A percentile compares a stretch with the other conserved stretches of the same genome.
Conservation (phyloP, 2,329 filamentous ascomycete species). For the Bipolaris gigantea region DNA sequence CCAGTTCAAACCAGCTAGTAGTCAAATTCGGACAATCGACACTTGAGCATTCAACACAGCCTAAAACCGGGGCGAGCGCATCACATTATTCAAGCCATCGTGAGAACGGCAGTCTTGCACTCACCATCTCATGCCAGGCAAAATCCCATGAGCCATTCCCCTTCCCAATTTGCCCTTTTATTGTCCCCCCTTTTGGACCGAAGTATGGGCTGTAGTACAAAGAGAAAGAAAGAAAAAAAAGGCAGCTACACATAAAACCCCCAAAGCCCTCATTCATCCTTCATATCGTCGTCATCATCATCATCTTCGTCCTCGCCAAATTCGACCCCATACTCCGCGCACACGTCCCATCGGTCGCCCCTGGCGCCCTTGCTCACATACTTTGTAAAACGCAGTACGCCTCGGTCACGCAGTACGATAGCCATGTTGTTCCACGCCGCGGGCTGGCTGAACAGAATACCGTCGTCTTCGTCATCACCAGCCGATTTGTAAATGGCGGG, state of each 20-base stretch:
- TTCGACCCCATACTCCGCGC: slow-evolving; percentile 73
- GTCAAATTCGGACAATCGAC: too few species aligned
- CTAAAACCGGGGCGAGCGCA: too few species aligned
- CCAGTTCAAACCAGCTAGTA: too few species aligned
- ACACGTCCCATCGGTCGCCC: slow-evolving; percentile 92
- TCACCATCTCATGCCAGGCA: background rate
- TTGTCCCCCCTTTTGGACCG: too few species aligned
- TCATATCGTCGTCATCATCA: slow-evolving; percentile 30
- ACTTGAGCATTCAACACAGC: too few species aligned
- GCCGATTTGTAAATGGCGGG: slow-evolving; percentile 76
- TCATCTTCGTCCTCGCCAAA: slow-evolving; percentile 55
- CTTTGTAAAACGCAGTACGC: slow-evolving; percentile 90
- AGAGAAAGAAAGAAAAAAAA: background rate
- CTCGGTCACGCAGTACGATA: slow-evolving; percentile 84
- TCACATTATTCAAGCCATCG: too few species aligned
- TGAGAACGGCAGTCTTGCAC: background rate
- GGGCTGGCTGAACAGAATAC: slow-evolving; percentile 68
- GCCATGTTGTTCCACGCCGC: slow-evolving; percentile 88
- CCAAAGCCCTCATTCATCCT: background rate
- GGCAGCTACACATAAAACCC: background rate
- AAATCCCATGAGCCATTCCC: too few species aligned
- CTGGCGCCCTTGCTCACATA: slow-evolving; percentile 82
- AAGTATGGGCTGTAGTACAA: background rate
- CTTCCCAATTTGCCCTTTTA: too few species aligned
- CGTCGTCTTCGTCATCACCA: slow-evolving; percentile 70